Evolutionary conservation across 306 rosid species (phyloP).

Genomic region (Rosa multiflora): DNA sequence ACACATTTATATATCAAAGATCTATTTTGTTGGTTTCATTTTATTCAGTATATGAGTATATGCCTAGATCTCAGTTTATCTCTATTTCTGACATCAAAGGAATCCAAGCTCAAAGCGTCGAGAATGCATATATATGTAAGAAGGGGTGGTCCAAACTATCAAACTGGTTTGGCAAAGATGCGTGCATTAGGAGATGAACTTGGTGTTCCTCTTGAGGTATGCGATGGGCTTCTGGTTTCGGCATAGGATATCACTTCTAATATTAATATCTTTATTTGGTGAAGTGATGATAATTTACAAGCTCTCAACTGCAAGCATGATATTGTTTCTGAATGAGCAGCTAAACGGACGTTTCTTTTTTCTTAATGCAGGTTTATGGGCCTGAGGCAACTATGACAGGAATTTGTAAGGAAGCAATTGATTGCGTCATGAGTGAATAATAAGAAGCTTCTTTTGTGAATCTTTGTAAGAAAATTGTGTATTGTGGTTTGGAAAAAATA

Average conservation of each 20-base stretch:
- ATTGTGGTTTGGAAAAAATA: not conserved
- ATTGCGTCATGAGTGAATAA: conserved; percentile 58
- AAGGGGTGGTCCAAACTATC: conserved; percentile 92
- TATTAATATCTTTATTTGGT: not conserved
- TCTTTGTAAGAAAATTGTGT: not conserved
- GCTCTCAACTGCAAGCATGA: not conserved
- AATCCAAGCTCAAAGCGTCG: conserved; percentile 72
- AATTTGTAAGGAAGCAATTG: conserved; percentile 87
- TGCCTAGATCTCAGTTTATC: not conserved
- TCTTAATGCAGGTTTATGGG: conserved; percentile 66
- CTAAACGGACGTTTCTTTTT: not conserved
- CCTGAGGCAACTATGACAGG: conserved; percentile 91
- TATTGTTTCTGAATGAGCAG: not conserved
- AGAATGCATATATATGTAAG: conserved; percentile 78
- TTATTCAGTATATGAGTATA: not conserved
- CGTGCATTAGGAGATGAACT: conserved; percentile 73
- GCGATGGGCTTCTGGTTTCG: conserved; percentile 8
- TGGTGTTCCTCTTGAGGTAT: conserved; percentile 80
- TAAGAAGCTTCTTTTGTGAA: conserved; percentile 8
- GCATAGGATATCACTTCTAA: not conserved
- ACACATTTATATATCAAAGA: not conserved
- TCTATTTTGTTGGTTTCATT: not conserved
- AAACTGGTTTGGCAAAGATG: conserved; percentile 78
- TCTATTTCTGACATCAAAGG: conserved; percentile 35
- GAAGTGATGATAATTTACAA: not conserved